Conservation (phyloP, 768 basidiomycete genomes). For the Strobilomyces dryophilus region DNA sequence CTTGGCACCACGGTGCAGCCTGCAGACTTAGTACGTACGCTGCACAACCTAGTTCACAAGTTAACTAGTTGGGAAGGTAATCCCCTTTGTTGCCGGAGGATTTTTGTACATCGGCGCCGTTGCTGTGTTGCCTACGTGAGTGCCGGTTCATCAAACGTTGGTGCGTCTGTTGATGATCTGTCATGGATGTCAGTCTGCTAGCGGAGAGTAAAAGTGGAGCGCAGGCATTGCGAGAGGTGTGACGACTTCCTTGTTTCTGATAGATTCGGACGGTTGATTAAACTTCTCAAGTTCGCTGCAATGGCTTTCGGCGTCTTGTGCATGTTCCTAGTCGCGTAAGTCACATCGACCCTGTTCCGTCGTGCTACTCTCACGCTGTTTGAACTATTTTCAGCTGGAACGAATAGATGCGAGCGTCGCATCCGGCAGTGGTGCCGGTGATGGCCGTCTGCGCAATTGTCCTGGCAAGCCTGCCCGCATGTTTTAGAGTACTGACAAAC, state of each 20-base stretch:
- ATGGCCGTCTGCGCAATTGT: not conserved
- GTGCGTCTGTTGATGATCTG: slow-evolving; percentile 9
- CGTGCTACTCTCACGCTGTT: slow-evolving; percentile 17
- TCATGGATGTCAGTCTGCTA: slow-evolving; percentile 52
- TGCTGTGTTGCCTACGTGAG: slow-evolving; percentile 86
- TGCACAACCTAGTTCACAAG: slow-evolving; percentile 11
- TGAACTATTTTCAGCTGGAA: slow-evolving; percentile 57
- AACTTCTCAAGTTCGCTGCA: slow-evolving; percentile 67
- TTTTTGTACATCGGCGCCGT: slow-evolving; percentile 94
- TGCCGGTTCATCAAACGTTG: slow-evolving; percentile 15
- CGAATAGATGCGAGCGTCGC: slow-evolving; percentile 45
- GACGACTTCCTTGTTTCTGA: slow-evolving; percentile 6
- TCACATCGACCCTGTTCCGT: slow-evolving; percentile 21
- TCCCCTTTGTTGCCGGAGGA: slow-evolving; percentile 86
- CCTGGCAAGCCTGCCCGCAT: not conserved
- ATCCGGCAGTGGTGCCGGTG: not conserved
- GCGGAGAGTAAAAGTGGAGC: slow-evolving; percentile 83
- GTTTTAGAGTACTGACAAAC: slow-evolving; percentile 9
- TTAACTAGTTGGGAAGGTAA: slow-evolving; percentile 49
- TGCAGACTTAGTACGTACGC: slow-evolving; percentile 70
- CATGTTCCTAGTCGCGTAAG: slow-evolving; percentile 92
- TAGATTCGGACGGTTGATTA: slow-evolving; percentile 18
- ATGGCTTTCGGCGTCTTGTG: slow-evolving; percentile 89
- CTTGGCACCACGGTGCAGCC: slow-evolving; percentile 78
- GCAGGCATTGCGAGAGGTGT: slow-evolving; percentile 88